A percentile compares a stretch with the other conserved stretches of the same genome.
Evolutionary conservation across 2,329 filamentous ascomycete species (phyloP).

Genomic region (Cordyceps fumosorosea): DNA sequence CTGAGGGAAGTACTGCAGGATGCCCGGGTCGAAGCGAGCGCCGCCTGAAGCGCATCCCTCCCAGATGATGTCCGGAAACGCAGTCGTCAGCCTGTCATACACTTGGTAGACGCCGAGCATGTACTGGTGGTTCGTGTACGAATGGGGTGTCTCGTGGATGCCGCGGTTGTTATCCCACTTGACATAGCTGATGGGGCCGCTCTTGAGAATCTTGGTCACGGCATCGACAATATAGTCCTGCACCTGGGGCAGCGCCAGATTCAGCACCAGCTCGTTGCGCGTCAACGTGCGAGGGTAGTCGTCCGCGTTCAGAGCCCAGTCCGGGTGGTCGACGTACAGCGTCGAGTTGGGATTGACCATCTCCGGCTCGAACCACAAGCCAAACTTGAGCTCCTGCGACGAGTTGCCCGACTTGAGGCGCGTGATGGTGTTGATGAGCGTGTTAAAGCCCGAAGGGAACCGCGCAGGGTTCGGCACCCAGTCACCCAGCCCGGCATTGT

Average conservation of each 20-base stretch:
- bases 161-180: conserved; percentile 65
- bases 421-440: conserved; percentile 46
- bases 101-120: conserved; percentile 59
- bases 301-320: conserved; percentile 56
- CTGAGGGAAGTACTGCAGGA: conserved; percentile 60
- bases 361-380: conserved; percentile 62
- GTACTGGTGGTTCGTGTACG: conserved; percentile 49
- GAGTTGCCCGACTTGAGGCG: conserved; percentile 41
- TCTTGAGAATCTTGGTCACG: conserved; percentile 47
- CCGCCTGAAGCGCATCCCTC: conserved; percentile 61
- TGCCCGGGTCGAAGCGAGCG: conserved; percentile 56
- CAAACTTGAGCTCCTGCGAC: conserved; percentile 47
- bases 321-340: conserved; percentile 54
- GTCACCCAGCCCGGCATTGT: conserved; percentile 54
- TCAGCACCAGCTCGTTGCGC: conserved; percentile 55
- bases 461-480: conserved; percentile 52
- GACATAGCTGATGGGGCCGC: conserved; percentile 50
- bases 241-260: conserved; percentile 53
- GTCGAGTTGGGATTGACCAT: conserved; percentile 60
- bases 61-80: conserved; percentile 57
- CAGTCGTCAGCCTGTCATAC: conserved; percentile 51
- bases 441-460: conserved; percentile 50
- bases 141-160: conserved; percentile 52
- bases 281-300: conserved; percentile 48
- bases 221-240: conserved; percentile 55